phyloP scores from a whole-genome alignment of 2,329 filamentous ascomycete genomes.

The Didymella segeticola region DNA sequence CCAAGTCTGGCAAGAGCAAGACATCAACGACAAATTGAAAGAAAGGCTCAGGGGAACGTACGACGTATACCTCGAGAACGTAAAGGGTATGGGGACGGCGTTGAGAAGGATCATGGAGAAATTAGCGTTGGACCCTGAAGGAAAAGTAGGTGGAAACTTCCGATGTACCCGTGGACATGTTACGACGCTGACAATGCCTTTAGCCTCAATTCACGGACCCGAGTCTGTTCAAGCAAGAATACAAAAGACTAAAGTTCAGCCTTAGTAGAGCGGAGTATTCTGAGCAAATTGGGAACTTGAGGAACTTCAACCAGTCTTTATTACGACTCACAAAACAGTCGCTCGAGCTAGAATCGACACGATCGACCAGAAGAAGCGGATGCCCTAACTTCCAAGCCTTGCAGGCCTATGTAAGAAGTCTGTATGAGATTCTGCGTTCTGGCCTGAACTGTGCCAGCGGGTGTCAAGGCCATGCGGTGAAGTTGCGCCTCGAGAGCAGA shows the following conservation, averaged over 20 bases:
- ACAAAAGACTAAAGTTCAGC: slow-evolving; percentile 34
- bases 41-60: slow-evolving; percentile 14
- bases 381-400: slow-evolving; percentile 32
- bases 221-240: slow-evolving; percentile 35
- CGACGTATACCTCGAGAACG: slow-evolving; percentile 6
- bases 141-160: slow-evolving; percentile 20
- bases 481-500: slow-evolving; percentile 28
- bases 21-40: slow-evolving; percentile 18
- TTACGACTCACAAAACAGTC: slow-evolving; percentile 33
- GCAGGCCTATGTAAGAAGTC: slow-evolving; percentile 20
- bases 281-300: slow-evolving; percentile 27
- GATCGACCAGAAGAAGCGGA: slow-evolving; percentile 1
- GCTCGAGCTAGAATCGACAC: slow-evolving; percentile 23
- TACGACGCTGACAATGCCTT: neutral
- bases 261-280: slow-evolving; percentile 33
- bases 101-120: slow-evolving; percentile 27
- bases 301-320: slow-evolving; percentile 29
- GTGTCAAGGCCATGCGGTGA: slow-evolving; percentile 32
- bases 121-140: slow-evolving; percentile 24
- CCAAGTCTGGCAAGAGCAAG: slow-evolving; percentile 21
- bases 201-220: slow-evolving; percentile 29
- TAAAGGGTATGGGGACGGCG: slow-evolving; percentile 21
- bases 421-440: slow-evolving; percentile 24
- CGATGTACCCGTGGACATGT: neutral
- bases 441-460: slow-evolving; percentile 18